Base-by-base conservation (phyloP, 306 rosid species). In the Rosa multiflora region DNA sequence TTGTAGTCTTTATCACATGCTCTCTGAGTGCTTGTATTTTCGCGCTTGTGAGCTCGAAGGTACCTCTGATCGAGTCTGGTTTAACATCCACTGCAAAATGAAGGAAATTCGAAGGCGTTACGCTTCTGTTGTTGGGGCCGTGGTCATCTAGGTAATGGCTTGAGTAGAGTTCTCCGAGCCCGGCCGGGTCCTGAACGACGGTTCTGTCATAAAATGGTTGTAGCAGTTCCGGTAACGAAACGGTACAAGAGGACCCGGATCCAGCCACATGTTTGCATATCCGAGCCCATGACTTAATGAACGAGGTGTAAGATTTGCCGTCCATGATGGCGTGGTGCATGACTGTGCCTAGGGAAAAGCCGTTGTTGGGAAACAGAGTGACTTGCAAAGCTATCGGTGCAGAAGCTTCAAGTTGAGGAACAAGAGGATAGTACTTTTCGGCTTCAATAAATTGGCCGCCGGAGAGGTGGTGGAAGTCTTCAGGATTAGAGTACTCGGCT, bases 261-360 rank as follows among this genome's bases (percentile, higher is more conserved):
- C 3, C 8, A 17, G 51, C 51, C 9, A 47, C 7, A 14, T 40
- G 21, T 44, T 51, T 70, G 81, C 77, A 76, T 1, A 70, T 9
- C 18, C 35, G 47, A 48, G 85, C 78, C 81, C 80, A 81, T 44
- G 80, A 32, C 68, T 70, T 76, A 11, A 76, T 5, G 8, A 81
- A 81, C 46, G 76, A 74, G 10, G 21, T 81, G 77, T 70, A 86
- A 80, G 1, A 78, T 75, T 78, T 84, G 1, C 90, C 93, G 35
- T 86, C 91, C 0, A 86, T 37, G 53, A 79, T 81, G 12, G 86
- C 87, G 67, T 87, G 93, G 81, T 89, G 89, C 0, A 72, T 32
- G 43, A 83, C 32, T 48, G 79, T 62, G 66, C 83, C 91, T 14
- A 89, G 76, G 26, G 81, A 89, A 56, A 89, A 76, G 3, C 93